Evolutionary conservation across 192 early-diverging fungal genomes (phyloP).

Genomic region (Thamnidium elegans): DNA sequence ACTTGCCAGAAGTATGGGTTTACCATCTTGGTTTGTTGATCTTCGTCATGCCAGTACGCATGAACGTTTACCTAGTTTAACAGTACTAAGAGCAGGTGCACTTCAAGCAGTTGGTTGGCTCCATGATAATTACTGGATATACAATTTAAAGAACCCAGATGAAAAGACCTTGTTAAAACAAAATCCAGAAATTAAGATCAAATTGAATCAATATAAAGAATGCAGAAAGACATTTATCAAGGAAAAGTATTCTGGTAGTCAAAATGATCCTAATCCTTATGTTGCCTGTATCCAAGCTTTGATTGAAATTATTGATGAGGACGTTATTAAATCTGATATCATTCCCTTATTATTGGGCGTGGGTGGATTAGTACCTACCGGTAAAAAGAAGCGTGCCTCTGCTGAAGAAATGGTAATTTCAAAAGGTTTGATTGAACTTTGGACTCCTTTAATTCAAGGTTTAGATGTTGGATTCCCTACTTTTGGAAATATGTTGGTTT

Average conservation of each 20-base stretch:
- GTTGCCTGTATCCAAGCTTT: background rate
- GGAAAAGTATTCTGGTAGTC: background rate
- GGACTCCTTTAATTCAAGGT: constrained; percentile 39
- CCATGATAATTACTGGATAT: constrained; percentile 41
- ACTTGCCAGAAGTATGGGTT: constrained; percentile 49
- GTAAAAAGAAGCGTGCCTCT: constrained; percentile 45
- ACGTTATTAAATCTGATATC: constrained; percentile 37
- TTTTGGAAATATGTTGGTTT: constrained; percentile 32
- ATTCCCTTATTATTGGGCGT: constrained; percentile 52
- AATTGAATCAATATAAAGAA: constrained; percentile 30
- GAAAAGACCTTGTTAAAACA: constrained; percentile 16
- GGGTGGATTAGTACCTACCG: constrained; percentile 55
- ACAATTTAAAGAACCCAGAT: constrained; percentile 29
- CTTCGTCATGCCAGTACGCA: constrained; percentile 65
- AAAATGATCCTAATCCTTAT: background rate
- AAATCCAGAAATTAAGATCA: background rate
- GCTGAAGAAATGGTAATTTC: constrained; percentile 40
- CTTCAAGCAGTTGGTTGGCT: constrained; percentile 18
- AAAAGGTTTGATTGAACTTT: constrained; percentile 36
- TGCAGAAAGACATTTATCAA: constrained; percentile 27
- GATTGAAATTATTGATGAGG: background rate
- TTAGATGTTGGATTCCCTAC: constrained; percentile 37
- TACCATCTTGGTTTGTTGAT: constrained; percentile 70
- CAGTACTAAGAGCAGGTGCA: constrained; percentile 49
- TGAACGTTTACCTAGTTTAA: constrained; percentile 56